Base-by-base conservation (phyloP, 106 monocot species). In the Allium cepa region DNA sequence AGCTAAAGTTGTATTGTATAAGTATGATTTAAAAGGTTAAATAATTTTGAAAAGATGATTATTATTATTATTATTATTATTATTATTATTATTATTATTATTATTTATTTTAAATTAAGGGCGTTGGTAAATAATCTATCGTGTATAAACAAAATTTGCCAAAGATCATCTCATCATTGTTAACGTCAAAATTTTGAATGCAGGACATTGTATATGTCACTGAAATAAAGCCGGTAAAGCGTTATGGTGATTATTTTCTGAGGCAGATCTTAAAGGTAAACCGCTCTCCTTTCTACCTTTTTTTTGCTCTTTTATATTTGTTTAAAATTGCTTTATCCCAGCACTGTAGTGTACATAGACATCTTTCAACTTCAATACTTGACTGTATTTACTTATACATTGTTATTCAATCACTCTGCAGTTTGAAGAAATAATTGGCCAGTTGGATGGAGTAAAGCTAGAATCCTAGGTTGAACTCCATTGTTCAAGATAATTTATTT, bases 161-260 rank as follows among this genome's bases (percentile, higher is more conserved):
- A 22, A 22, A 36, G 36, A 36, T 36, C 5, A 36, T 36, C 5
- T 36, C 1, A 36, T 14, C n/a, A 14, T 48, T 16, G 8, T 6
- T 16, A 46, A 22, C 0, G 53, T 53, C 14, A 17, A 14, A 27
- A 53, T 49, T 45, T 57, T 51, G 36, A 49, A 46, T 73, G 69
- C 82, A 94, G 94, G 94, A 85, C 51, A 75, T 82, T 22, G 59
- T 94, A 46, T 79, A 85, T 79, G 90, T 90, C 28, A 69, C 81
- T 12, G 94, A 94, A 47, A 67, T 90, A 2, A 94, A 90, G 45
- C 14, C 85, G 51, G 53, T 62, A 13, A 94, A 94, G 73, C 71
- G 64, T 2, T 82, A 84, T 71, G 87, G 94, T 56, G 94, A 94
- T 79, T 94, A 85, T 57, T 94, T 90, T 73, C 72, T 94, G 75